Evolutionary conservation across 768 basidiomycete genomes (phyloP).

Genomic region (Lactifluus piperatus): DNA sequence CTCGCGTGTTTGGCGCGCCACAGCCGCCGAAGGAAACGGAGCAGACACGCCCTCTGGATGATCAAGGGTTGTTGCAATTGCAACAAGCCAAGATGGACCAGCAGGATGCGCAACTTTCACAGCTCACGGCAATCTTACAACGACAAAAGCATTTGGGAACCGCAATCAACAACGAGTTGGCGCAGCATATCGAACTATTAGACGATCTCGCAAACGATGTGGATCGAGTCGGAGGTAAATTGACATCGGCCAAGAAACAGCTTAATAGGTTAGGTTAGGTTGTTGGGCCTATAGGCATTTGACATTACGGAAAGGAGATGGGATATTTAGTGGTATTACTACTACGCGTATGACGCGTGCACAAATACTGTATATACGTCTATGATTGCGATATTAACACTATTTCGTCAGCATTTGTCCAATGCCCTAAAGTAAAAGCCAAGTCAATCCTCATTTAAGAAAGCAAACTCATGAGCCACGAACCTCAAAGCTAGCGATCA

Average conservation of each 20-base stretch:
- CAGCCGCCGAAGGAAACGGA: constrained; percentile 67
- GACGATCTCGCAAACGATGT: constrained; percentile 72
- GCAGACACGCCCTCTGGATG: constrained; percentile 79
- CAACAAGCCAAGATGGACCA: constrained; percentile 75
- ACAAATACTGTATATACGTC: background rate
- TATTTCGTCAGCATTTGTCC: constrained; percentile 41
- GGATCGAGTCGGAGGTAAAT: constrained; percentile 68
- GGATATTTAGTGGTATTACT: constrained; percentile 6
- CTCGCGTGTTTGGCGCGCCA: constrained; percentile 71
- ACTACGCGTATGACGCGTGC: background rate
- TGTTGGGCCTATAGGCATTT: background rate
- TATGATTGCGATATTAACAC: constrained; percentile 13
- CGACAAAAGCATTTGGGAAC: constrained; percentile 81
- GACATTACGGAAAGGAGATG: background rate
- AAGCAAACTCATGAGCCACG: constrained; percentile 10
- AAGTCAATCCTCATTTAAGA: constrained; percentile 8
- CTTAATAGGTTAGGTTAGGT: constrained; percentile 64
- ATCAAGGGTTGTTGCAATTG: constrained; percentile 67
- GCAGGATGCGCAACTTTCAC: constrained; percentile 76
- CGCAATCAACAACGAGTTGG: constrained; percentile 78
- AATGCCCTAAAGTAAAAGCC: constrained; percentile 40
- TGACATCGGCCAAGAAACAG: constrained; percentile 73
- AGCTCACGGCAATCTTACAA: constrained; percentile 72
- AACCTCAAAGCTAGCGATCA: constrained; percentile 96
- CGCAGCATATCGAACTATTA: constrained; percentile 76